Evolutionary conservation across 2,329 filamentous ascomycete species (phyloP), one percentile per base, ranked within the genome.

Genomic region (Fusarium sp.): DNA sequence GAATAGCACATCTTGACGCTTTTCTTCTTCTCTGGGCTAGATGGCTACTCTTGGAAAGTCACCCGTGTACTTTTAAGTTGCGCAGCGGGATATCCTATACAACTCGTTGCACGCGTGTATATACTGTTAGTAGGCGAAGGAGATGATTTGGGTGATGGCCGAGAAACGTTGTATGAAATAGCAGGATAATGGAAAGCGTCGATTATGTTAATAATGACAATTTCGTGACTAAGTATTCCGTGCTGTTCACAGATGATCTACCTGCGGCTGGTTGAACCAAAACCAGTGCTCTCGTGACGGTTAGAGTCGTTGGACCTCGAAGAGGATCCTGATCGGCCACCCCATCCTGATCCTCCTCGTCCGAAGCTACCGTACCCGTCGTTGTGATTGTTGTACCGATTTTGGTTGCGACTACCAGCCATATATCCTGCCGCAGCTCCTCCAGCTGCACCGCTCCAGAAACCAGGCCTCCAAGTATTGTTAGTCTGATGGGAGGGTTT

Each of bases 391-490:
- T 69, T 59, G 69, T 70, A 54, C 70, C 68, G 78, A 34, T 60
- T 41, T n/a, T 72, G 69, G 64, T 75, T 78, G n/a, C 82, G 80
- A 44, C 80, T 86, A 0, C 88, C 88, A 8, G 90, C 89, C 61
- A 86, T 77, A 75, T 93, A 93, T 2, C 85, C 90, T 5, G 90
- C 91, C 2, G 91, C 91, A 7, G 89, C 90, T 46, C 92, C 92
- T 18, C 87, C 86, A 0, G 87, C 85, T n/a, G 88, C 80, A 22
- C 91, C 92, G 20, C 83, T 87, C 91, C 91, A 94, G 80, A 94
- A 94, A 2, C 92, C 92, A 7, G 92, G 91, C 52, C 85, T 84
- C 91, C 91, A 94, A 3, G 84, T 83, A 66, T 87, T 83, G 66
- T 86, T 79, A 62, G 73, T 64, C 41, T 64, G 64, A 22, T 68